Base-by-base conservation (phyloP, 2,329 filamentous ascomycete species). In the Calonectria naviculata region DNA sequence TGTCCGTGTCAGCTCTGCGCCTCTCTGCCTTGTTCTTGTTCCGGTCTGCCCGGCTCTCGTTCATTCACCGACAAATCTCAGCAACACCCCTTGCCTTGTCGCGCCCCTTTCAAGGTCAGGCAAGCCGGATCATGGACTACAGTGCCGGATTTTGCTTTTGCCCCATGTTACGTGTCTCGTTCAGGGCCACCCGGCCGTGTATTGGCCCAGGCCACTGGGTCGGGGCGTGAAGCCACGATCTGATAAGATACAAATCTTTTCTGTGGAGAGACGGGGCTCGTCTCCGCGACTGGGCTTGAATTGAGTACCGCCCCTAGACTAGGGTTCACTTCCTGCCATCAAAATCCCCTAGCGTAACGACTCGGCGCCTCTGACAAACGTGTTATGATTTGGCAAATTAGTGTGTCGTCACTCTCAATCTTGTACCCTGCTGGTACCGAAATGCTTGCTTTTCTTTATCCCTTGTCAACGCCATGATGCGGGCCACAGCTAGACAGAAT, bases 221-320 rank as follows among this genome's bases (percentile, higher is more conserved):
- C 62, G 41, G 67, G 38, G 56, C 31, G 46, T 52, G 28, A 49
- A 73, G 70, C 72, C 72, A 78, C 74, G 71, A 78, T 78, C 77
- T 76, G 77, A 78, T 78, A 78, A 78, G 77, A 78, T 78, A 69
- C 65, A 67, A 65, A 60, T 72, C 68, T 72, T 60, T 70, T 74
- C 63, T 75, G 70, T 74, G 74, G 76, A 72, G 74, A 70, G 66
- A 65, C 46, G 47, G 67, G 67, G 36, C 41, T 65, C 31, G 56
- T 63, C 31, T 60, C 58, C 26, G 6, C 47, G 34, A 63, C 56
- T 36, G 54, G 47, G 41, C 36, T 49, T 65, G 52, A 34, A 58
- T 61, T 29, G 73, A 76, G 58, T 76, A 71, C 67, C 68, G 67
- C 70, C 38, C 65, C 66, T 65, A 67, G 54, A 64, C 67, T 61